Base-by-base conservation (phyloP, 179 eudicot genomes). In the Actinidia chinensis region DNA sequence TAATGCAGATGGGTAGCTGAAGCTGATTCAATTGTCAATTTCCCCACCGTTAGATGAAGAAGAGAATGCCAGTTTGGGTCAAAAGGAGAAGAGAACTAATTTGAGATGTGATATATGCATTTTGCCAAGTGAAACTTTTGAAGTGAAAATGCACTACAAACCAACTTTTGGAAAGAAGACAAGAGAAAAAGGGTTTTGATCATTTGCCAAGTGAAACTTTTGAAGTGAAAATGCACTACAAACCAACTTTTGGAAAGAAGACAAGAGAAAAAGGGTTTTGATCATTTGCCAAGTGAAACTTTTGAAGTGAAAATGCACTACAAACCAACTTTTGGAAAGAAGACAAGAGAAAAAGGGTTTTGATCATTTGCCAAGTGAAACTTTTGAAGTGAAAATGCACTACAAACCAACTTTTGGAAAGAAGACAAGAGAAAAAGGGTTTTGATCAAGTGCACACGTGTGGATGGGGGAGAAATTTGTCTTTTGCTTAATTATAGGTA, bases 41-140 rank as follows among this genome's bases (percentile, higher is more conserved):
- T 94, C 77, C 97, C 98, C 1, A 94, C 97, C 0, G 98, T 94
- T 78, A 90, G 90, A 89, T 94, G 97, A 91, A 85, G 76, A 90
- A 84, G 47, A 77, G 95, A 82, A 88, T 94, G 97, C 98, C 98
- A 78, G 86, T 94, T 74, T 84, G 91, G 91, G 90, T 94, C 85
- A 86, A 86, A 83, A 87, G 91, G 40, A 89, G 90, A 85, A 73
- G 48, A 54, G 78, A 36, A 23, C 61, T 75, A 36, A 36, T 36
- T 64, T 75, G 73, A 64, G 7, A 64, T 10, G 8, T 63, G 43
- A 36, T 36, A 3, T 36, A 36, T 36, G 14, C 43, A 33, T 63
- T 63, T 63, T 63, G 43, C n/a, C 68, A 36, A 25, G 4, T 63
- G 67, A 25, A 63, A 0, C 68, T 63, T 63, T 63, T 63, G 68